Base-by-base conservation (phyloP, 805 yeast species). In the Blastobotrys terrestris region DNA sequence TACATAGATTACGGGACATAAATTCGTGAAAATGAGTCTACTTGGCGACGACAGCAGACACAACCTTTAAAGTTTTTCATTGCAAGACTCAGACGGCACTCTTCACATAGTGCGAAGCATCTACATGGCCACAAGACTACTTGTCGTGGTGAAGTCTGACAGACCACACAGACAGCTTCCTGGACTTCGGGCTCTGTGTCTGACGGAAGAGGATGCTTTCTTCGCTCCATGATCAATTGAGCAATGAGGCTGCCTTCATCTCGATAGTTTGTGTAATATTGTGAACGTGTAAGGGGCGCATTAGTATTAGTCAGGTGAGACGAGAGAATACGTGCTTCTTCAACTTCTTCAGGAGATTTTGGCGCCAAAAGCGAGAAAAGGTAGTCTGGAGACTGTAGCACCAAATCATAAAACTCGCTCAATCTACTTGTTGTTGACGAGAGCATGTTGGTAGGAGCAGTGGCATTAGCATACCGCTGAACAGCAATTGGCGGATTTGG, bases 41-140 rank as follows among this genome's bases (percentile, higher is more conserved):
- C 95, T 22, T 77, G 76, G 31, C 82, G 71, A 35, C 96, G 77
- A 63, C 97, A 91, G 62, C 95, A 86, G 0, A 90, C 92, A 67
- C 97, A 91, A 0, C 84, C 84, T 53, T 78, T 79, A 63, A 84
- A 84, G 11, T 86, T 85, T 55, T 90, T 77, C 35, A 83, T 70
- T 5, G 87, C 88, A 50, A 91, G 73, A 15, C 85, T 79, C 8
- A 83, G 72, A 15, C 97, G 76, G 63, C 97, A 91, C 21, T 79
- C 77, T 58, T 90, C 96, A 67, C 97, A 91, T 3, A 91, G 73
- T 0, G 96, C 90, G 52, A 91, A 79, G 67, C 97, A 91, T 60
- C 81, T 79, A 65, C 97, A 91, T 0, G 97, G 97, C 97, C 97
- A 91, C 2, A 92, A 72, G 6, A 91, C 82, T 43, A 91, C 79